phyloP scores from a whole-genome alignment of 352 stramenopile species.

The Blastocystis sp. region DNA sequence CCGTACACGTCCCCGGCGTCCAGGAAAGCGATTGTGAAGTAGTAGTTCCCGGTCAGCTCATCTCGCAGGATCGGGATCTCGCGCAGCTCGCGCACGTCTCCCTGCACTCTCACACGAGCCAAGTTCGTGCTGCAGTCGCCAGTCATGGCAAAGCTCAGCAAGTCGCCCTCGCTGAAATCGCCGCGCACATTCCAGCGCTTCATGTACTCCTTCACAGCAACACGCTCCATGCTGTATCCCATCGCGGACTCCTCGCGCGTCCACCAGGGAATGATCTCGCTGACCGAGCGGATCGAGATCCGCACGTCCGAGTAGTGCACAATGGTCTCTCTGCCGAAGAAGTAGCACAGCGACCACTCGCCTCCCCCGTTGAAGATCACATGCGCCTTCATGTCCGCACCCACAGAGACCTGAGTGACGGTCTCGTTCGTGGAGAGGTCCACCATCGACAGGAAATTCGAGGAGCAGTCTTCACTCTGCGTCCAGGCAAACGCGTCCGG shows the following conservation, averaged over 20 bases:
- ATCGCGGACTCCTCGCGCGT: neutral
- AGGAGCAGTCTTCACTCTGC: neutral
- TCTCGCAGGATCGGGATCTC: slow-evolving; percentile 45
- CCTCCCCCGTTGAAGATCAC: slow-evolving; percentile 22
- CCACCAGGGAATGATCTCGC: slow-evolving; percentile 55
- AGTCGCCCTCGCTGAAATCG: neutral
- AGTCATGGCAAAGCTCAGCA: slow-evolving; percentile 39
- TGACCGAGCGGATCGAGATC: neutral
- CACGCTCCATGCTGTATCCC: slow-evolving; percentile 26
- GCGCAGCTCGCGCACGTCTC: neutral
- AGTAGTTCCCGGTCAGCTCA: slow-evolving; percentile 9
- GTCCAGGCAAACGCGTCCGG: neutral
- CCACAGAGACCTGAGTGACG: neutral
- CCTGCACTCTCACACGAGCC: neutral
- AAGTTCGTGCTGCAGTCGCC: slow-evolving; percentile 7
- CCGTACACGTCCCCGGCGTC: neutral
- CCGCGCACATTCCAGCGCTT: slow-evolving; percentile 53
- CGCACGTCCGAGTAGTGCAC: slow-evolving; percentile 18
- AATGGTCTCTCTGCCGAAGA: slow-evolving; percentile 32
- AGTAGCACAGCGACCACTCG: slow-evolving; percentile 27
- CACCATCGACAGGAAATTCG: neutral
- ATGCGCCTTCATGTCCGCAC: neutral
- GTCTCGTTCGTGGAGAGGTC: neutral
- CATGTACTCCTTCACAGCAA: slow-evolving; percentile 36
- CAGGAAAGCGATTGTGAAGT: slow-evolving; percentile 36